Evolutionary conservation across 495 filamentous ascomycete species (phyloP).

Genomic region (Aspergillus cristatus): DNA sequence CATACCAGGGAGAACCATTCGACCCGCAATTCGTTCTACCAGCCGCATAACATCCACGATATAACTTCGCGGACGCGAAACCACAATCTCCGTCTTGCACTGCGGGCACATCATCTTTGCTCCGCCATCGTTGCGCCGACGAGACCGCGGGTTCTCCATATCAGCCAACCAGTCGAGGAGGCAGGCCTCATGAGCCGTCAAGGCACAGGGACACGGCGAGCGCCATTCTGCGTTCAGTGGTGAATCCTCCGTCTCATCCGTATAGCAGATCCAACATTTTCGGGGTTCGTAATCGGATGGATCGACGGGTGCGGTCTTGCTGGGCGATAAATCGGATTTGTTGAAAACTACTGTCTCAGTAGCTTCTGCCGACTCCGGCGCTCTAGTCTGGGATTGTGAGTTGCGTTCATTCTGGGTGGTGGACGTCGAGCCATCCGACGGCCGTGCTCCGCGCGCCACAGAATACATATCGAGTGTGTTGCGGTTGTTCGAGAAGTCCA

Average conservation of each 20-base stretch:
- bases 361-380: conserved; percentile 21
- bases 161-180: conserved; percentile 86
- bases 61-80: conserved; percentile 62
- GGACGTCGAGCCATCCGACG: conserved; percentile 20
- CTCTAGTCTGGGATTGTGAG: conserved; percentile 8
- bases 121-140: conserved; percentile 34
- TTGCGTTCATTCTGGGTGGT: conserved; percentile 11
- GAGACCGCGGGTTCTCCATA: conserved; percentile 53
- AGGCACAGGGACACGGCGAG: conserved; percentile 76
- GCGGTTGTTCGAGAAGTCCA: too few relatives aligned
- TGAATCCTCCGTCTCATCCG: conserved; percentile 69
- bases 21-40: conserved; percentile 45
- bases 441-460: conserved; percentile 21
- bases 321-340: conserved; percentile 16
- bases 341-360: conserved; percentile 37
- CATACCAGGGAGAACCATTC: conserved; percentile 50
- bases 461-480: conserved; percentile 37
- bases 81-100: conserved; percentile 71
- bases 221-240: conserved; percentile 65
- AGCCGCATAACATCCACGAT: conserved; percentile 50
- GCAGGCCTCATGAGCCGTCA: conserved; percentile 86
- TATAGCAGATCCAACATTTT: conserved; percentile 91
- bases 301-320: conserved; percentile 7
- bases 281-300: conserved; percentile 38
- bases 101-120: conserved; percentile 71